phyloP scores from a whole-genome alignment of 345 rosid species.

The Streptanthus diversifolius region DNA sequence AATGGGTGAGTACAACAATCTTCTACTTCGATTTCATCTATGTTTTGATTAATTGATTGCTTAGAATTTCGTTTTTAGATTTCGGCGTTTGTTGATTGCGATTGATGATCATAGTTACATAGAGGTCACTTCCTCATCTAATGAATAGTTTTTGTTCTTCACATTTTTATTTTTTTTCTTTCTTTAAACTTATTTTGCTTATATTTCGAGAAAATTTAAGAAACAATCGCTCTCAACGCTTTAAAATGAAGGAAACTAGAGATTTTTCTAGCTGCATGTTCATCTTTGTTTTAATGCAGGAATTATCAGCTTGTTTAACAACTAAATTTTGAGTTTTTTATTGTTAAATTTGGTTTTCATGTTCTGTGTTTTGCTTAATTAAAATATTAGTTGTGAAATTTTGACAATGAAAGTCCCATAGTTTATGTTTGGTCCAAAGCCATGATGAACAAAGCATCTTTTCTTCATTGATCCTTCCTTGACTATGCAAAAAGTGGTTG shows the following conservation, averaged over 20 bases:
- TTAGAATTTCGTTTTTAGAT: slow-evolving; percentile 9
- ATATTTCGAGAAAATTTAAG: not conserved
- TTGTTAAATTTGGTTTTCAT: not conserved
- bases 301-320: slow-evolving; percentile 12
- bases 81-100: slow-evolving; percentile 10
- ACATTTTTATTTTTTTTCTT: not conserved
- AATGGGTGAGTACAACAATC: slow-evolving; percentile 41
- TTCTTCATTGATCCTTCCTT: slow-evolving; percentile 24
- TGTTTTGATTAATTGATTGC: slow-evolving; percentile 11
- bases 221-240: not conserved
- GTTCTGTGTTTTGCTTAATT: not conserved
- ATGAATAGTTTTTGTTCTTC: not conserved
- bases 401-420: slow-evolving; percentile 5
- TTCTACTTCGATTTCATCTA: slow-evolving; percentile 23
- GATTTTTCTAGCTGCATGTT: slow-evolving; percentile 27
- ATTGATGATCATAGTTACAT: slow-evolving; percentile 19
- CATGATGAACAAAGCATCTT: slow-evolving; percentile 31
- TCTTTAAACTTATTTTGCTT: not conserved
- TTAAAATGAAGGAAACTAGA: slow-evolving; percentile 8
- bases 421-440: slow-evolving; percentile 18
- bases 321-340: not conserved
- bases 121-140: not conserved
- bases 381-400: not conserved
- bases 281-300: slow-evolving; percentile 9
- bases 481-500: slow-evolving; percentile 22